Evolutionary conservation across 1,284 basidiomycete species (phyloP).

Genomic region (Ustilago trichophora): DNA sequence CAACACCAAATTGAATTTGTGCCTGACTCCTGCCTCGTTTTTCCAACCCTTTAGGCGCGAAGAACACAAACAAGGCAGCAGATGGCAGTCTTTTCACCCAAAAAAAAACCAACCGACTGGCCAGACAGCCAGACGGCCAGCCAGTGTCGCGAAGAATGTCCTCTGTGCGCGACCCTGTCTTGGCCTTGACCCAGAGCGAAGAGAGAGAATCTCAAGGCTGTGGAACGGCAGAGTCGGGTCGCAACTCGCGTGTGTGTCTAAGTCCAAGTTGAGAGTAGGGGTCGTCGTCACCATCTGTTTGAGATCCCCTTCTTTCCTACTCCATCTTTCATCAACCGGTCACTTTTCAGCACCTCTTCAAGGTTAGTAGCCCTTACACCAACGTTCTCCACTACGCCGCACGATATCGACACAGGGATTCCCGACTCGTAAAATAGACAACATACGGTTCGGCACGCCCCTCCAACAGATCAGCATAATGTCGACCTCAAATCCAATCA

Average conservation of each 20-base stretch:
- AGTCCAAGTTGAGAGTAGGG: not conserved
- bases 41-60: not conserved
- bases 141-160: no score
- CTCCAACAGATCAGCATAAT: no score
- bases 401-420: conserved; percentile 5
- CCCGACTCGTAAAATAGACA: no score
- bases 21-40: conserved; percentile 8
- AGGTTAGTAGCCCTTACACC: conserved; percentile 35
- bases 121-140: no score
- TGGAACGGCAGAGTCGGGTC: no score
- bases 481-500: not conserved
- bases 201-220: no score
- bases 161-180: no score
- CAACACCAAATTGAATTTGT: conserved; percentile 5
- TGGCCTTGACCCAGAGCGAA: no score
- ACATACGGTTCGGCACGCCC: no score
- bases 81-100: not conserved
- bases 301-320: conserved; percentile 18
- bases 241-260: no score
- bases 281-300: conserved; percentile 9
- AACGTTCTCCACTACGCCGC: not conserved
- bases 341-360: conserved; percentile 38
- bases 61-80: conserved; percentile 6
- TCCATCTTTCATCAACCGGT: conserved; percentile 46
- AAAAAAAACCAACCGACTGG: not conserved